Percentiles rank a stretch among this genome's conserved stretches.
Evolutionary conservation across 192 early-diverging fungal species (phyloP).

Genomic region (Geosiphon pyriformis): DNA sequence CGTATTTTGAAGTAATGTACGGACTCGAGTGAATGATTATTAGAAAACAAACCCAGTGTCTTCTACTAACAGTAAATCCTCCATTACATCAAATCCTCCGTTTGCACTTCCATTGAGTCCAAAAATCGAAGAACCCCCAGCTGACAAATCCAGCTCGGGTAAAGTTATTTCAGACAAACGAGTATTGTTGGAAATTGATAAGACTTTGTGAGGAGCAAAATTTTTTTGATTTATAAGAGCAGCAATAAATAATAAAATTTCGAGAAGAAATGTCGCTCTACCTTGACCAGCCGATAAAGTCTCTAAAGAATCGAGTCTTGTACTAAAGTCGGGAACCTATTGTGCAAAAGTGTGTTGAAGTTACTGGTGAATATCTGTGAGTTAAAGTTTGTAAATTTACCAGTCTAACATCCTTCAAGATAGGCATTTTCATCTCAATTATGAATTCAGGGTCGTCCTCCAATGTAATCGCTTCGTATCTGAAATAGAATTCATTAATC

Average conservation of each 20-base stretch:
- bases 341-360: not conserved
- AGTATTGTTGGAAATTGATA: not conserved
- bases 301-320: not conserved
- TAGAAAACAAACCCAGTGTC: slow-evolving; percentile 1
- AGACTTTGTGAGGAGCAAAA: not conserved
- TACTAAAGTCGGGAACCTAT: slow-evolving; percentile 3
- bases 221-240: not conserved
- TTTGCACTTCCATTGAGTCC: not conserved
- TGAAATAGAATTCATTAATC: not conserved
- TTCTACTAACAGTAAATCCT: slow-evolving; percentile 15
- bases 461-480: slow-evolving; percentile 18
- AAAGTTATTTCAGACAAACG: not conserved
- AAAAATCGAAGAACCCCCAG: not conserved
- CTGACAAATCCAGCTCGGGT: not conserved
- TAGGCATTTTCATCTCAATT: slow-evolving; percentile 9
- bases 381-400: not conserved
- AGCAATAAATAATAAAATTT: not conserved
- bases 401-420: not conserved
- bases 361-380: not conserved
- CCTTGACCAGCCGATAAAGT: not conserved
- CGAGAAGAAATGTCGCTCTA: too few relatives aligned
- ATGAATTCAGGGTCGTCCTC: slow-evolving; percentile 20
- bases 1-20: not conserved
- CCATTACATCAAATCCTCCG: not conserved
- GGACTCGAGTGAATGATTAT: not conserved